Percentiles rank a stretch among this genome's conserved stretches.
Evolutionary conservation across 2,329 filamentous ascomycete genomes (phyloP).

Genomic region (Microdochium trichocladiopsis): DNA sequence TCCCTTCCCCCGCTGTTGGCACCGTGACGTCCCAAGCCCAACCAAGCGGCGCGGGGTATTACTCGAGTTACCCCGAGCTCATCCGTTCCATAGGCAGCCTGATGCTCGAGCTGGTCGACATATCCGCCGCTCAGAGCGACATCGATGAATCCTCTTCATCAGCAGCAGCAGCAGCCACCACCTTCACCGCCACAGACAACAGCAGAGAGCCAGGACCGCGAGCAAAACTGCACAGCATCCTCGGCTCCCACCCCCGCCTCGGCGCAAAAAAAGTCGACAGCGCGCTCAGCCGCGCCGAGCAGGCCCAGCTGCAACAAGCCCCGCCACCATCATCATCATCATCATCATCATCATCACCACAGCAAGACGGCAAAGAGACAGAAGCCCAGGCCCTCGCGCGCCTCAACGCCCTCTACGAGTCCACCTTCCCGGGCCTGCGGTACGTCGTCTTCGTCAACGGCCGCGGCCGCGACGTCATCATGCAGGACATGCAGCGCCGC

Average conservation of each 20-base stretch:
- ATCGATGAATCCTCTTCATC: too few relatives aligned
- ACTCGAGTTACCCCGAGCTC: slow-evolving; percentile 52
- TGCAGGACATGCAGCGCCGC: slow-evolving; percentile 72
- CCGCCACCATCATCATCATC: not conserved
- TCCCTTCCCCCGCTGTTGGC: not conserved
- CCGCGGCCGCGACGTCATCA: slow-evolving; percentile 63
- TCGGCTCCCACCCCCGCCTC: slow-evolving; percentile 76
- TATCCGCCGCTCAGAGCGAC: slow-evolving; percentile 30
- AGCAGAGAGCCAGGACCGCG: slow-evolving; percentile 17
- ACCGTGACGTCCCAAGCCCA: too few relatives aligned
- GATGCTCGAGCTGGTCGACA: slow-evolving; percentile 52
- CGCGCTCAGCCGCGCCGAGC: slow-evolving; percentile 72
- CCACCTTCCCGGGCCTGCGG: slow-evolving; percentile 70
- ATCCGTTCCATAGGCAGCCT: slow-evolving; percentile 59
- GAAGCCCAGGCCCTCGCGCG: slow-evolving; percentile 48
- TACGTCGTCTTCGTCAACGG: slow-evolving; percentile 94
- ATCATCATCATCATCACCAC: slow-evolving; percentile 9
- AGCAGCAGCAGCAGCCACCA: slow-evolving; percentile 16
- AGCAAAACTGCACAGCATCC: slow-evolving; percentile 59
- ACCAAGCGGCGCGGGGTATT: not conserved
- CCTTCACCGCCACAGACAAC: slow-evolving; percentile 24
- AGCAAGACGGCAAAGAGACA: slow-evolving; percentile 42
- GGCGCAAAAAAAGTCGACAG: slow-evolving; percentile 80
- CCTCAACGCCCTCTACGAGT: slow-evolving; percentile 75
- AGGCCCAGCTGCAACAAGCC: slow-evolving; percentile 58